Evolutionary conservation across 805 yeast genomes (phyloP), one percentile per base, ranked within the genome.

Genomic region (Vanderwaltozyma verrucispora): DNA sequence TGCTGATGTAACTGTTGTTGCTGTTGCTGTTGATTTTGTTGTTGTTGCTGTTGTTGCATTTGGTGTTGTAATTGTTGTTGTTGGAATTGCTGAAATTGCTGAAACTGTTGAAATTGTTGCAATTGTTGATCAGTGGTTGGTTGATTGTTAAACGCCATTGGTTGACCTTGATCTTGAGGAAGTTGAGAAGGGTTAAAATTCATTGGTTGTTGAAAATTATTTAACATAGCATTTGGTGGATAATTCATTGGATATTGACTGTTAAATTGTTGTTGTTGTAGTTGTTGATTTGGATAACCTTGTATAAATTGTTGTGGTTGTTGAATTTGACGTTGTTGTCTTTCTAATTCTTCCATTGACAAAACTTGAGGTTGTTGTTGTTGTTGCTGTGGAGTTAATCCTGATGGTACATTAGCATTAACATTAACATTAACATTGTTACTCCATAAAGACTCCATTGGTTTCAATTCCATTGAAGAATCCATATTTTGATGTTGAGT

Each of bases 331-430:
- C 54, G 60, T 35, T 49, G 60, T 41, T 56, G 64, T 37, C 94
- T 85, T 62, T 87, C 95, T 46, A 87, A 73, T 49, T 87, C 94
- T 55, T 82, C 89, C 56, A 85, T 66, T 10, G 95, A 80, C 48
- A 82, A 60, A 17, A 80, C 69, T 48, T 70, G 36, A 6, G 28
- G 37, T 24, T 39, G 48, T 14, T 46, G 43, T 13, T 39, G 43
- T 32, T 38, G 46, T 19, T 35, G 46, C 20, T 30, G 41, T 24
- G 35, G 11, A 12, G 35, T 35, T 23, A 35, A 28, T 33, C 48
- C 20, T 14, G 25, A 15, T 21, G 32, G 8, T 28, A 24, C 16
- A 28, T 18, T 14, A 21, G 36, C 36, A 25, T 34, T 14, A 15
- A 18, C 10, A 13, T 18, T 18, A 14, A 20, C 30, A 25, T 45